phyloP scores from a whole-genome alignment of 1,139 yeast genomes.

The Saccharomycopsis hybrid region DNA sequence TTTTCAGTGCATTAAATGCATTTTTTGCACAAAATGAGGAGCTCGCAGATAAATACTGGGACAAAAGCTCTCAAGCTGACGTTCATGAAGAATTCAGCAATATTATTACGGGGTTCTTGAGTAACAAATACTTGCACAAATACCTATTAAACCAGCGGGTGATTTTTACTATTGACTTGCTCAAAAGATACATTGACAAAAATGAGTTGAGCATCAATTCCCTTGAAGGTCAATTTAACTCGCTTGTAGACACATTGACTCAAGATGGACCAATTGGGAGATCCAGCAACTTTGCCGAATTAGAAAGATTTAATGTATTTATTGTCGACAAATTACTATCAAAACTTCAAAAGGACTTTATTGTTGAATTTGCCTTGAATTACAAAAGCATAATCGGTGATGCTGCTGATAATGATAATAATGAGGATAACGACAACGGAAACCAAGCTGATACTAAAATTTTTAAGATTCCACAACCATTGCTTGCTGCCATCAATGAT shows the following conservation, averaged over 20 bases:
- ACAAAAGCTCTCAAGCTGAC: not conserved
- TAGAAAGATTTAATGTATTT: constrained; percentile 7
- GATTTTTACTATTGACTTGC: constrained; percentile 5
- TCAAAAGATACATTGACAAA: not conserved
- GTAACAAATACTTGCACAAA: not conserved
- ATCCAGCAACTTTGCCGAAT: not conserved
- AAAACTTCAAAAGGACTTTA: constrained; percentile 46
- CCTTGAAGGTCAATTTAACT: not conserved
- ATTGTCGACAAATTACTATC: constrained; percentile 25
- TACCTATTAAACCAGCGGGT: constrained; percentile 1
- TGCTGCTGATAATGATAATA: too few relatives aligned
- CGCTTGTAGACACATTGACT: not conserved
- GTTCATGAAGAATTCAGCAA: constrained; percentile 8
- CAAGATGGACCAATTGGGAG: not conserved
- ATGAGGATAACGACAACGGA: constrained; percentile 21
- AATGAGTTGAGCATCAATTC: not conserved
- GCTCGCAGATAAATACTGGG: not conserved
- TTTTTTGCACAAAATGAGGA: not conserved
- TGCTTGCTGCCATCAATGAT: constrained; percentile 29
- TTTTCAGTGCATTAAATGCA: constrained; percentile 31
- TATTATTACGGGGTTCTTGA: constrained; percentile 8
- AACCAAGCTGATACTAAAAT: constrained; percentile 6
- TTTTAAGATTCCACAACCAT: constrained; percentile 32
- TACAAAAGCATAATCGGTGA: constrained; percentile 26
- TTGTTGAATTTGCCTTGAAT: constrained; percentile 53